phyloP scores from a whole-genome alignment of 352 stramenopile species.

The Phytophthora sansomeana region DNA sequence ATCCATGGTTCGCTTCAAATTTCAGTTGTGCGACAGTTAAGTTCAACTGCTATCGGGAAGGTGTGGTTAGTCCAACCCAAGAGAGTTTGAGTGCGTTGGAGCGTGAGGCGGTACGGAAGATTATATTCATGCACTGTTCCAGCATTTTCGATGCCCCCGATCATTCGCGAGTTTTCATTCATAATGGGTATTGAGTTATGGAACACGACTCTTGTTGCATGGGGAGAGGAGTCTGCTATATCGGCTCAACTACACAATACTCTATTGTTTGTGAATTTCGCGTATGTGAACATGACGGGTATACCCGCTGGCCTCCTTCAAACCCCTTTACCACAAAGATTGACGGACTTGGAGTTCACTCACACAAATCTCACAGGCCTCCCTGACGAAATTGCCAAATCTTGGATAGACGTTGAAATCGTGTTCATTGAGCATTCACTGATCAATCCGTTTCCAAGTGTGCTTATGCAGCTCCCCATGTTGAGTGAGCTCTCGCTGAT shows the following conservation, averaged over 20 bases:
- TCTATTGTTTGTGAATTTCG: constrained; percentile 47
- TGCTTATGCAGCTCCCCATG: constrained; percentile 20
- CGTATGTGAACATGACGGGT: constrained; percentile 50
- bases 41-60: constrained; percentile 43
- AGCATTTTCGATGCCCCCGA: constrained; percentile 39
- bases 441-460: constrained; percentile 33
- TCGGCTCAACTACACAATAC: constrained; percentile 34
- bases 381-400: constrained; percentile 29
- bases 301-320: constrained; percentile 48
- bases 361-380: constrained; percentile 48
- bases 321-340: constrained; percentile 32
- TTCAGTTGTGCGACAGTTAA: constrained; percentile 46
- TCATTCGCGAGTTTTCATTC: constrained; percentile 43
- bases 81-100: constrained; percentile 28
- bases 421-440: constrained; percentile 34
- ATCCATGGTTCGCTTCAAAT: constrained; percentile 50
- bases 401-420: constrained; percentile 5
- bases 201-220: constrained; percentile 59
- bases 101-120: constrained; percentile 20
- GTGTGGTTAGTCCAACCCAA: constrained; percentile 7
- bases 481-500: constrained; percentile 41
- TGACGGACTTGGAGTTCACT: constrained; percentile 58
- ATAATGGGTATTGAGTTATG: constrained; percentile 62
- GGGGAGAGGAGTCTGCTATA: constrained; percentile 43
- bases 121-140: constrained; percentile 66